Evolutionary conservation across 169 alveolate genomes (phyloP).

Genomic region (Eimeria falciformis): DNA sequence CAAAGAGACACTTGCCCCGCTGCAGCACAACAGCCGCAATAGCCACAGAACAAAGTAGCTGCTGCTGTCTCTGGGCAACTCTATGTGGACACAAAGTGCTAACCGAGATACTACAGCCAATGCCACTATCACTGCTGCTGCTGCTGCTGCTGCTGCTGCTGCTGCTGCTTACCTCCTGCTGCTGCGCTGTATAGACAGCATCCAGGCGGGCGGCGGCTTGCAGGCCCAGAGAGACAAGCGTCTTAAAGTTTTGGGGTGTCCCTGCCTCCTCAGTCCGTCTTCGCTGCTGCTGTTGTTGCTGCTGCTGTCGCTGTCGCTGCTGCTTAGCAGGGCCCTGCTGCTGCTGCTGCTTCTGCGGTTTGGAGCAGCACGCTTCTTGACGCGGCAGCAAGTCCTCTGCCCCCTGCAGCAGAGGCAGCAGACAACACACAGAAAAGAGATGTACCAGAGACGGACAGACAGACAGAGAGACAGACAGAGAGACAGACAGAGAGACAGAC

Average conservation of each 20-base stretch:
- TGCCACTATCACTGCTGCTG: neutral
- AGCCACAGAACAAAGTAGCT: neutral
- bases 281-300: slow-evolving; percentile 2
- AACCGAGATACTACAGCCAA: neutral
- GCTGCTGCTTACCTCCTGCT: neutral
- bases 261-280: neutral
- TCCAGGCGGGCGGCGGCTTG: neutral
- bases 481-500: neutral
- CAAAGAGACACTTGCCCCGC: neutral
- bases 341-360: slow-evolving; percentile 20
- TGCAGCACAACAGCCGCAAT: neutral
- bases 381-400: neutral
- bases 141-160: slow-evolving; percentile 15
- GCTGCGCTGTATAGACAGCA: neutral
- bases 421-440: neutral
- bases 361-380: too few species aligned
- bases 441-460: neutral
- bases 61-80: neutral
- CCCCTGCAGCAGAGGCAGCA: neutral
- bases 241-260: neutral
- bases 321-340: neutral
- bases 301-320: slow-evolving; percentile 11
- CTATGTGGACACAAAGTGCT: too few species aligned
- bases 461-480: neutral
- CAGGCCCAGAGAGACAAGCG: neutral